phyloP scores from a whole-genome alignment of 805 yeast species.

The Yarrowia deformans region DNA sequence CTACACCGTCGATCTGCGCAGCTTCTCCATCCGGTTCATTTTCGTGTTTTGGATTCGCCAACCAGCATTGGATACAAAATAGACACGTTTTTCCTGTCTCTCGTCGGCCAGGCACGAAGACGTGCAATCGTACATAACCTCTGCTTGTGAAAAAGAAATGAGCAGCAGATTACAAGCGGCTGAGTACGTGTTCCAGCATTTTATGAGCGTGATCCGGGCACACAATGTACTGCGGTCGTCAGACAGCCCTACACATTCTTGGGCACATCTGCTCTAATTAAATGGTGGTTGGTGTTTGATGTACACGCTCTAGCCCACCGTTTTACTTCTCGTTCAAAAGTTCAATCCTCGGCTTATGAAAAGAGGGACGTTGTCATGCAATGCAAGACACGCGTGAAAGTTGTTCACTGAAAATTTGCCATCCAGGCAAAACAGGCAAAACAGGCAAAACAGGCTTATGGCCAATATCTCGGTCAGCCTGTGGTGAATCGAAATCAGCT shows the following conservation, averaged over 20 bases:
- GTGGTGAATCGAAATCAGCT: no score
- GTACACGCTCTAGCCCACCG: not conserved
- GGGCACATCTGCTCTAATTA: not conserved
- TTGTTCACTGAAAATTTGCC: constrained; percentile 4
- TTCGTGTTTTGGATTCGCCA: constrained; percentile 18
- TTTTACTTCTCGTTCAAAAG: not conserved
- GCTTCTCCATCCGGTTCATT: constrained; percentile 16
- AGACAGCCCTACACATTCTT: no score
- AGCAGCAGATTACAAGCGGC: not conserved
- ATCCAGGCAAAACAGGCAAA: not conserved
- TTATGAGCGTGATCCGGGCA: no score
- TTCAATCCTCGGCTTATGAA: constrained; percentile 16
- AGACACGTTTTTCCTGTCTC: not conserved
- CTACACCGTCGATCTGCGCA: constrained; percentile 15
- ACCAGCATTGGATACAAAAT: constrained; percentile 12
- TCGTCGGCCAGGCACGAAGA: constrained; percentile 9
- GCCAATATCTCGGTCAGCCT: not conserved
- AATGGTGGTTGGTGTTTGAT: not conserved
- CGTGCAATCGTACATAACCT: constrained; percentile 13
- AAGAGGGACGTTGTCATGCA: constrained; percentile 6
- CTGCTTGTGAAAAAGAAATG: constrained; percentile 19
- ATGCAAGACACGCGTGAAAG: constrained; percentile 24
- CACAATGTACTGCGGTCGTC: no score
- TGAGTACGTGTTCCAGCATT: not conserved
- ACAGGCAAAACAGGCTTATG: constrained; percentile 1